Conservation (phyloP, 148 eudicot species). For the Talinum fruticosum region DNA sequence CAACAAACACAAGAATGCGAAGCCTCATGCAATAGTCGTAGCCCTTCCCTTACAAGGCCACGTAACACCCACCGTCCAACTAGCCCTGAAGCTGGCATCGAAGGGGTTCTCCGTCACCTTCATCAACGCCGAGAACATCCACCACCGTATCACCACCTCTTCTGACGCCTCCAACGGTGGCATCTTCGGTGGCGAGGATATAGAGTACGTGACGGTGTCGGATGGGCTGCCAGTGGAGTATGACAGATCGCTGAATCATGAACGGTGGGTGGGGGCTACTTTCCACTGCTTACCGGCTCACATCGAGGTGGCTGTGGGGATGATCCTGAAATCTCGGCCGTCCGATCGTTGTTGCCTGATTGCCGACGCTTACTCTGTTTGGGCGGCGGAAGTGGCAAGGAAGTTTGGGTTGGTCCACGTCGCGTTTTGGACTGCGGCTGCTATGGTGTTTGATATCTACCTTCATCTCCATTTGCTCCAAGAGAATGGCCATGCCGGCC, state of each 20-base stretch:
- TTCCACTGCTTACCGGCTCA: constrained; percentile 26
- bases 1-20: not conserved
- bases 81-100: constrained; percentile 58
- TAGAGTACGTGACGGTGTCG: constrained; percentile 11
- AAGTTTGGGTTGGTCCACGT: constrained; percentile 49
- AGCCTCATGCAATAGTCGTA: constrained; percentile 52
- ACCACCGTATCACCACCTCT: constrained; percentile 38
- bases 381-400: constrained; percentile 46
- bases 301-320: constrained; percentile 20
- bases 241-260: constrained; percentile 29
- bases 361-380: constrained; percentile 60
- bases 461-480: constrained; percentile 50
- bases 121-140: constrained; percentile 55
- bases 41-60: constrained; percentile 59
- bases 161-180: constrained; percentile 15
- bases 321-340: constrained; percentile 18
- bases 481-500: constrained; percentile 50
- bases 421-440: constrained; percentile 74
- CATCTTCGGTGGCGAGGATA: constrained; percentile 35
- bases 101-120: constrained; percentile 65
- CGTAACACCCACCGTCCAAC: constrained; percentile 48
- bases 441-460: constrained; percentile 55
- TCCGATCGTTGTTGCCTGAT: constrained; percentile 27
- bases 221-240: constrained; percentile 28
- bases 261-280: constrained; percentile 19